These are phyloP conservation scores for Eutreptiella sp. DNA, from an alignment of 208 protist genomes.

Conservation along the genomic window DNA sequence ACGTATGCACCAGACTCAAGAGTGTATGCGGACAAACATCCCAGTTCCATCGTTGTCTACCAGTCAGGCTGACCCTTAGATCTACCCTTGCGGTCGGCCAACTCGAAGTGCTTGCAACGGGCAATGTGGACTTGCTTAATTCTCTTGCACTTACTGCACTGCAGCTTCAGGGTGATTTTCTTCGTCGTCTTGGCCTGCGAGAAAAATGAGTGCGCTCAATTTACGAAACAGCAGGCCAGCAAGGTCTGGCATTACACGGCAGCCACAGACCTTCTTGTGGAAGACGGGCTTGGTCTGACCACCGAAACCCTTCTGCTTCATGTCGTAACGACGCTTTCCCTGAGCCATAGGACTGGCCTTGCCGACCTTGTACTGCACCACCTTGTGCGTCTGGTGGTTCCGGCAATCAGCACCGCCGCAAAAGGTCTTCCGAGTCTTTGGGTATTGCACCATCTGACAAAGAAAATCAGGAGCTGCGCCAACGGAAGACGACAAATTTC, in stretches of 20 bases:
- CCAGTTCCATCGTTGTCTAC: too few species aligned
- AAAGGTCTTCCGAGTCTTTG: constrained; percentile 84
- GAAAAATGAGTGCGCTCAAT: too few species aligned
- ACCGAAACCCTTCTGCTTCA: constrained; percentile 99
- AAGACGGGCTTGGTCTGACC: constrained; percentile 99
- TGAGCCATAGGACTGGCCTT: constrained; percentile 96
- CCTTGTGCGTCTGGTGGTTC: too few species aligned
- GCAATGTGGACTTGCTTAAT: constrained; percentile 89
- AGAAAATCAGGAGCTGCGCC: too few species aligned
- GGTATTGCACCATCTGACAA: constrained; percentile 87
- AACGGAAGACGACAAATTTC: too few species aligned
- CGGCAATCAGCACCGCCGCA: too few species aligned
- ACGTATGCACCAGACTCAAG: too few species aligned
- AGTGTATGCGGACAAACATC: too few species aligned
- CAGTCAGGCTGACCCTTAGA: neutral
- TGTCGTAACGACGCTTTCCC: constrained; percentile 99
- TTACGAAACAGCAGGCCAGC: constrained; percentile 4
- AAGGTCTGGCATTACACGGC: constrained; percentile 30
- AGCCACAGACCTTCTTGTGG: constrained; percentile 99
- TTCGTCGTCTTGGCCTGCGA: constrained; percentile 99
- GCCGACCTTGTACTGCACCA: constrained; percentile 99
- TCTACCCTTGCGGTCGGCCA: constrained; percentile 85
- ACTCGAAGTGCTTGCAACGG: constrained; percentile 98
- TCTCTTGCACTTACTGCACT: constrained; percentile 93
- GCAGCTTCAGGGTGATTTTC: constrained; percentile 98